Percentiles rank a stretch among this genome's conserved stretches.
These are phyloP conservation scores for Cutaneotrichosporon sp. DNA, from an alignment of 1,284 basidiomycete genomes.

Conservation along the genomic window DNA sequence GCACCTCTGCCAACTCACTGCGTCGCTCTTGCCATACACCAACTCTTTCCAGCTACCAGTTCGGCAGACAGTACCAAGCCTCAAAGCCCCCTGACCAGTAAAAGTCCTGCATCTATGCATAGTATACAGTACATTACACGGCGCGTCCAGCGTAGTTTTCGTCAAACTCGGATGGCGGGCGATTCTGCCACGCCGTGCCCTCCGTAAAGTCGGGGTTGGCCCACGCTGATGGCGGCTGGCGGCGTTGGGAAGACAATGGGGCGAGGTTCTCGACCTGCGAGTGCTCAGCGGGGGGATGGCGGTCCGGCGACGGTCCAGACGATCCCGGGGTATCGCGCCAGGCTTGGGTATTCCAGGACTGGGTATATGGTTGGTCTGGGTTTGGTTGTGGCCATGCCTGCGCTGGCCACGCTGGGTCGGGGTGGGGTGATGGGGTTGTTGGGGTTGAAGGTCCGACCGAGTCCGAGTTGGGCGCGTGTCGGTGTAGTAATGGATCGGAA, in stretches of 20 bases:
- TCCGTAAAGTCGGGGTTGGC: constrained; percentile 5
- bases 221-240: not conserved
- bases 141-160: constrained; percentile 7
- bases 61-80: too few relatives aligned
- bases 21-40: too few relatives aligned
- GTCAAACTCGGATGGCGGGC: constrained; percentile 10
- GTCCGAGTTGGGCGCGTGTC: not conserved
- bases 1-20: too few relatives aligned
- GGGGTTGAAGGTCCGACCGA: not conserved
- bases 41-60: too few relatives aligned
- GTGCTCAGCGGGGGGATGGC: not conserved
- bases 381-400: not conserved
- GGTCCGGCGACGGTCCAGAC: not conserved
- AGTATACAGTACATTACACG: constrained; percentile 3
- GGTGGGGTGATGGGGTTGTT: not conserved
- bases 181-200: constrained; percentile 1
- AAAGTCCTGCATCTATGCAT: constrained; percentile 1
- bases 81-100: too few relatives aligned
- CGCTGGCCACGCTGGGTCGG: not conserved
- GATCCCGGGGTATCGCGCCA: not conserved
- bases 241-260: not conserved
- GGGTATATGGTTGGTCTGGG: not conserved
- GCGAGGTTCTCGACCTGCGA: not conserved
- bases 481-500: not conserved
- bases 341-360: not conserved